Conservation (phyloP, 371 early-diverging fungal species). For the Batrachochytrium dendrobatidis region DNA sequence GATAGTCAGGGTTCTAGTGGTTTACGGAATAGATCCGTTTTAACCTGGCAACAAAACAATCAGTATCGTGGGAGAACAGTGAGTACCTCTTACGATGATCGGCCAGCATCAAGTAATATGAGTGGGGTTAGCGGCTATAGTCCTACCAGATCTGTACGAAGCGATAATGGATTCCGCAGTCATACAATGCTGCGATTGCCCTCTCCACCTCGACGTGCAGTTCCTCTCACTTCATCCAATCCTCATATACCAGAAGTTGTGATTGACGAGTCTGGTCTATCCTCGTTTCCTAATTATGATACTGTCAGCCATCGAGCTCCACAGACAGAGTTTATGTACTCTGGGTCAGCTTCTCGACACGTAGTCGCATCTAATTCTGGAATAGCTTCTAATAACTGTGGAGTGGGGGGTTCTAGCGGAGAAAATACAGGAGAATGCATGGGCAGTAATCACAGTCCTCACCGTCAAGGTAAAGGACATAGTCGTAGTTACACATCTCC, state of each 20-base stretch:
- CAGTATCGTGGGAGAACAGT: neutral
- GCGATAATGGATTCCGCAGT: neutral
- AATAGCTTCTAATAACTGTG: too few species aligned
- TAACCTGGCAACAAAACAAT: neutral
- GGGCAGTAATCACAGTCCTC: too few species aligned
- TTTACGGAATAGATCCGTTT: neutral
- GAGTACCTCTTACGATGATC: too few species aligned
- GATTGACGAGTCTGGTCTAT: neutral
- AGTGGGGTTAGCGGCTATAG: neutral
- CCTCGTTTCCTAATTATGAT: conserved; percentile 1
- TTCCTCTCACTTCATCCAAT: neutral
- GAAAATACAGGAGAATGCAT: too few species aligned
- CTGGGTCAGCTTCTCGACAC: neutral
- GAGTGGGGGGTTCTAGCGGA: neutral
- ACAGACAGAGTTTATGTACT: neutral
- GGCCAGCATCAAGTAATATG: too few species aligned
- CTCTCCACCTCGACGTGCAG: neutral
- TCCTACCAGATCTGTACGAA: neutral
- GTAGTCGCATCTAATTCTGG: neutral
- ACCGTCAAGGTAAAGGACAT: too few species aligned
- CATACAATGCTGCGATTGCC: neutral
- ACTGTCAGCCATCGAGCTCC: neutral
- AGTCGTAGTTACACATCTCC: too few species aligned
- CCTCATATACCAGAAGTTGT: neutral
- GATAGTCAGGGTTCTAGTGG: neutral